Evolutionary conservation across 1,139 yeast genomes (phyloP).

Genomic region (Kluyveromyces marxianus): DNA sequence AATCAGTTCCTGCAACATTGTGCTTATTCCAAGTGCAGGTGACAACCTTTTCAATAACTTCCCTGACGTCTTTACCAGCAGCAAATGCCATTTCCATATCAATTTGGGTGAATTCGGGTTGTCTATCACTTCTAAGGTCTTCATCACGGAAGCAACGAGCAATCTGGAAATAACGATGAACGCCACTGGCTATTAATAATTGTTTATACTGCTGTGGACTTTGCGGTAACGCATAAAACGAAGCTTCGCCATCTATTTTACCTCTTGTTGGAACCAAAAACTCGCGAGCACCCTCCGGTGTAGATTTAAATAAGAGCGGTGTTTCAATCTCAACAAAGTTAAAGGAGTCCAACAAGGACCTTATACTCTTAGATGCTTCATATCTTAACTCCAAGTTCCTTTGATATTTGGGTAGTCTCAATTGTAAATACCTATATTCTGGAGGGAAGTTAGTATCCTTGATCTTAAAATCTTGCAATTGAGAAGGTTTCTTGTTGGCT

Average conservation of each 20-base stretch:
- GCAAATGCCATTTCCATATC: conserved; percentile 93
- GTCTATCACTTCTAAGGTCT: conserved; percentile 89
- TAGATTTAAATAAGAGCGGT: conserved; percentile 84
- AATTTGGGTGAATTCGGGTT: conserved; percentile 94
- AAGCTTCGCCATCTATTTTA: conserved; percentile 26
- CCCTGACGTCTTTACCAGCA: conserved; percentile 56
- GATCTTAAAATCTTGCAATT: conserved; percentile 47
- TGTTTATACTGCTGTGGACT: conserved; percentile 98
- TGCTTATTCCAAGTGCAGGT: conserved; percentile 45
- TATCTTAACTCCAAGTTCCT: conserved; percentile 55
- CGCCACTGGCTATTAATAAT: conserved; percentile 88
- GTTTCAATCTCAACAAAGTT: conserved; percentile 83
- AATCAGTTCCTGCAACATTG: conserved; percentile 10
- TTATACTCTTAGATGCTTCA: conserved; percentile 45
- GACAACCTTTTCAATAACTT: conserved; percentile 55
- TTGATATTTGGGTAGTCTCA: conserved; percentile 59
- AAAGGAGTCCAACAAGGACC: conserved; percentile 42
- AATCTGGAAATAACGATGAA: conserved; percentile 76
- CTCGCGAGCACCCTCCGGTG: conserved; percentile 98
- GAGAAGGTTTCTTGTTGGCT: conserved; percentile 64
- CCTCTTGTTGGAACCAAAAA: conserved; percentile 83
- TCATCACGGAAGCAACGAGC: conserved; percentile 96
- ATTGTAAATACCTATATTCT: conserved; percentile 71
- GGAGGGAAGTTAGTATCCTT: conserved; percentile 54
- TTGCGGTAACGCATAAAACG: conserved; percentile 88